phyloP scores from a whole-genome alignment of 176 grass and related monocot genomes.

The Phoenix dactylifera region DNA sequence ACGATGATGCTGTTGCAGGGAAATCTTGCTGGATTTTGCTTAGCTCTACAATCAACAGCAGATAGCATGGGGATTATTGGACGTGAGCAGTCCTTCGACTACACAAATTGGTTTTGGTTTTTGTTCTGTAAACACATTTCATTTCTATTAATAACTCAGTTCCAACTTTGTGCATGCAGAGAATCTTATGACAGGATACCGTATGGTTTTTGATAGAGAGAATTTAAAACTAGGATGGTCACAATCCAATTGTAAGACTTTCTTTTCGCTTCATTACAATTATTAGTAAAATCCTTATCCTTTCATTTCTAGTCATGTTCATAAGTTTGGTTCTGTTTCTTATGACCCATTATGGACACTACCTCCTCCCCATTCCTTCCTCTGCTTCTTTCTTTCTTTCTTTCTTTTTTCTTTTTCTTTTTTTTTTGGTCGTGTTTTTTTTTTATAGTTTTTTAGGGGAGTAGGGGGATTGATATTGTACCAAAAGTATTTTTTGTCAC shows the following conservation, averaged over 20 bases:
- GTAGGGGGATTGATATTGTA: no score
- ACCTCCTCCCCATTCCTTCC: no score
- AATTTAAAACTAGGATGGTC: constrained; percentile 80
- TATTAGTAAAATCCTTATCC: no score
- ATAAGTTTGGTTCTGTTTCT: no score
- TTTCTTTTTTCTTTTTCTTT: no score
- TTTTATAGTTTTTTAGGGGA: no score
- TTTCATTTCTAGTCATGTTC: no score
- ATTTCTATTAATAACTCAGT: background rate
- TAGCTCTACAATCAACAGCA: constrained; percentile 49
- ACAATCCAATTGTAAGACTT: constrained; percentile 67
- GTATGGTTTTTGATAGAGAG: constrained; percentile 77
- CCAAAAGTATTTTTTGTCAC: no score
- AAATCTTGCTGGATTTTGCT: constrained; percentile 42
- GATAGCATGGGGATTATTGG: constrained; percentile 73
- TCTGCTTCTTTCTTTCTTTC: background rate
- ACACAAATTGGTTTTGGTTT: background rate
- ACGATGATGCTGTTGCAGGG: constrained; percentile 31
- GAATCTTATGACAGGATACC: constrained; percentile 89
- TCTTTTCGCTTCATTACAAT: background rate
- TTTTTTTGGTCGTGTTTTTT: no score
- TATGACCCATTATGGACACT: no score
- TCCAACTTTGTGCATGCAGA: constrained; percentile 39
- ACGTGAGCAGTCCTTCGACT: constrained; percentile 42
- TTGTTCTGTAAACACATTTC: background rate